Evolutionary conservation across 495 filamentous ascomycete genomes (phyloP), one percentile per base, ranked within the genome.

Genomic region (Pyrenula massariospora): DNA sequence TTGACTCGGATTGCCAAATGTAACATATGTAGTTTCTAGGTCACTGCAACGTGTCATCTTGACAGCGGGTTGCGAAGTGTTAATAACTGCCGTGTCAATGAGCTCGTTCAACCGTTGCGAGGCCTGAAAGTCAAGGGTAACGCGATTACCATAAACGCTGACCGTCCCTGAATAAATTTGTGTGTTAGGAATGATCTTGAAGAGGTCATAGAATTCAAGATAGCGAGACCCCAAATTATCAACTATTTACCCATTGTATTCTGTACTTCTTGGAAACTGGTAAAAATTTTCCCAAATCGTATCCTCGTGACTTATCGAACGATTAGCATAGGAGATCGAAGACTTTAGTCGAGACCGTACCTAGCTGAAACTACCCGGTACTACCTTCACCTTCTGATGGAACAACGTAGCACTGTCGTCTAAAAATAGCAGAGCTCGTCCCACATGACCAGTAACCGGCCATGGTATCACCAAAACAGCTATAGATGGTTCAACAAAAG

Each of bases 401-500:
- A 42, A 42, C 31, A 42, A 42, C 31, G 31, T 42, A 42, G 31
- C 31, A 5, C 8, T 42, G 31, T 42, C 31, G 31, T 42, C 31
- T 15, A 42, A 42, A 42, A 42, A 42, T 15, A 42, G 31, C 31
- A 42, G 8, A 42, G 31, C 15, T 42, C 15, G 31, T 42, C 31
- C 31, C 31, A 42, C 31, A 8, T 21, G 50, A 52, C 22, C 10
- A 8, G 8, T 52, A 10, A 52, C 20, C 50, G 50, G 50, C 22
- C 50, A 19, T 21, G 61, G 63, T 11, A 61, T 56, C 19, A 67
- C 57, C 10, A 62, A 36, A 21, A 64, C 54, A 36, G 58, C 63
- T 23, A 59, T 66, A 8, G 61, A 64, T 19, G 65, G 63, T 2
- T 63, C 63, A 24, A 58, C 24, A 23, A 50, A 21, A 19, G 57